Base-by-base conservation (phyloP, 495 filamentous ascomycete species). In the Penicillium psychrofluorescens region DNA sequence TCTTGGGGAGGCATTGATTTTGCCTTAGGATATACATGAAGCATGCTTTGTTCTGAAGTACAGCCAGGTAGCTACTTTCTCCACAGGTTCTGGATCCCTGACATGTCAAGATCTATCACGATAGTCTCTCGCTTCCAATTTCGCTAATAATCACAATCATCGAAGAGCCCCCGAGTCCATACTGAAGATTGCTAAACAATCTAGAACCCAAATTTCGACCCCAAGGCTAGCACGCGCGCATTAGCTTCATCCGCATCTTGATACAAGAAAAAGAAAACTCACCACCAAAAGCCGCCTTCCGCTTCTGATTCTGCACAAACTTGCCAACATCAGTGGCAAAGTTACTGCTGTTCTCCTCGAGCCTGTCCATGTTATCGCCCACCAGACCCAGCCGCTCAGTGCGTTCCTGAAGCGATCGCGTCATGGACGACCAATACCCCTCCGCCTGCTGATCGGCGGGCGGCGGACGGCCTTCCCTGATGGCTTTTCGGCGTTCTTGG, bases 251-350 rank as follows among this genome's bases (percentile, higher is more conserved):
- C 32, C 32, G n/a, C 4, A 12, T 9, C 32, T 34, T 2, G 9
- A 6, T 6, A 34, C 7, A 34, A 34, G 32, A 34, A 11, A 11
- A 10, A 5, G 4, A 12, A 12, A 11, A 70, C 71, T 55, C 62
- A 76, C 70, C 67, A 13, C 88, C 85, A 49, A 94, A 67, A 39
- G 95, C 62, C 45, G 86, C 66, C 52, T 85, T 86, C 64, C 78
- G 79, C 75, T 97, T 96, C 71, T 95, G 88, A 56, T 79, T 81
- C 42, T 68, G 75, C 11, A 95, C 83, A 63, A 76, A 95, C 55
- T 95, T 95, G 54, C 76, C 80, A 44, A 95, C 88, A 53, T 95
- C 91, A 16, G 85, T 80, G 11, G 86, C 84, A 77, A 88, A 97
- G 37, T 77, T 84, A 44, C 79, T 76, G 54, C 84, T 92, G 37